Evolutionary conservation across 2,329 filamentous ascomycete species (phyloP).

Genomic region (Penicillium paneum): DNA sequence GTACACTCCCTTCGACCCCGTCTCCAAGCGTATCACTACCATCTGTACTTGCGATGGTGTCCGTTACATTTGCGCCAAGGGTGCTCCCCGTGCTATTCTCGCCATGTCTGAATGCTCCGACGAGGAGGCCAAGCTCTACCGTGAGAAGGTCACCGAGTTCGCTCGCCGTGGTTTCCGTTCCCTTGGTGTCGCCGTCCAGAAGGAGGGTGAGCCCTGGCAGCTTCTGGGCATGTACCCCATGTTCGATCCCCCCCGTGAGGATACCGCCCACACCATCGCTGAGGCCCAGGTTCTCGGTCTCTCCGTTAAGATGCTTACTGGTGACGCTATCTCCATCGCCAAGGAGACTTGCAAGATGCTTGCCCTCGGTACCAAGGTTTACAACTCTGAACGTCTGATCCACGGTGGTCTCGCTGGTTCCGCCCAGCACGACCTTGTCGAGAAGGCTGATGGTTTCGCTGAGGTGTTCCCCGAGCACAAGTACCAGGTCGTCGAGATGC

Average conservation of each 20-base stretch:
- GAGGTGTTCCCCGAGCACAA: slow-evolving; percentile 75
- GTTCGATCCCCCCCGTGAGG: slow-evolving; percentile 76
- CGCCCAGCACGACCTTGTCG: slow-evolving; percentile 71
- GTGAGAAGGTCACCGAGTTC: slow-evolving; percentile 70
- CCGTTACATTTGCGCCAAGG: slow-evolving; percentile 71
- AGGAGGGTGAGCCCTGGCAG: slow-evolving; percentile 70
- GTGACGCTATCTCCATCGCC: slow-evolving; percentile 74
- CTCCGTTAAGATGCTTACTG: slow-evolving; percentile 77
- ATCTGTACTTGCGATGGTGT: slow-evolving; percentile 67
- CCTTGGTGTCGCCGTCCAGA: slow-evolving; percentile 74
- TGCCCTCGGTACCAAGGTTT: slow-evolving; percentile 74
- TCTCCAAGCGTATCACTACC: slow-evolving; percentile 74
- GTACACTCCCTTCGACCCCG: slow-evolving; percentile 69
- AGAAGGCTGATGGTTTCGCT: slow-evolving; percentile 70
- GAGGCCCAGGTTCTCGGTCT: slow-evolving; percentile 74
- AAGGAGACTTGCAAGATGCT: slow-evolving; percentile 83
- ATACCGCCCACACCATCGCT: slow-evolving; percentile 73
- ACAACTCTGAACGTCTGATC: slow-evolving; percentile 75
- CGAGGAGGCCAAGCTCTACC: slow-evolving; percentile 64
- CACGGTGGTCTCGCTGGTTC: slow-evolving; percentile 71
- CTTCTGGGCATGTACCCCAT: slow-evolving; percentile 74
- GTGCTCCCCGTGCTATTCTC: slow-evolving; percentile 72
- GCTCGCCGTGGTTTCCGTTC: slow-evolving; percentile 77
- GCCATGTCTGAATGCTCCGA: slow-evolving; percentile 65
- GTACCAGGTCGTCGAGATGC: slow-evolving; percentile 72